Base-by-base conservation (phyloP, 192 early-diverging fungal genomes). In the Podila epicladia region DNA sequence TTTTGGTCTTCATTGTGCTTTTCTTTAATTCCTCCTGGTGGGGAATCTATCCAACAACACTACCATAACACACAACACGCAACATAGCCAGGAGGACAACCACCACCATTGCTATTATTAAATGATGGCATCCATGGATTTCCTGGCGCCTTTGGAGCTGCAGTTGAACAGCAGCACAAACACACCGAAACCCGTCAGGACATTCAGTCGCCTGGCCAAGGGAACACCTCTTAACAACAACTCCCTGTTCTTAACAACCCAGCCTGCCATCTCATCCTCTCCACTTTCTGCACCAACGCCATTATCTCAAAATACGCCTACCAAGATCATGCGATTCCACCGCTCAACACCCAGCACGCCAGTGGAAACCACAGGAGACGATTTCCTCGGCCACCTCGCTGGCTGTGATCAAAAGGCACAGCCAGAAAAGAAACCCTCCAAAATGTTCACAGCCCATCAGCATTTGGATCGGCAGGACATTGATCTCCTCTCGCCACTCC, bases 131-230 rank as follows among this genome's bases (percentile, higher is more conserved):
- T 65, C 71, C 19, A 38, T 58, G 37, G 63, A 59, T 19, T 63
- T 50, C 45, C 58, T 61, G 11, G 63, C 57, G 35, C 55, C 71
- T 8, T 32, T 65, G 5, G n/a, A 50, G 55, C 26, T 66, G 20
- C 32, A 37, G 41, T 49, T 74, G 24, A 22, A 61, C 59, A 53
- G n/a, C 35, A 32, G n/a, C 11, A 31, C 48, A 45, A 35, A 48
- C 29, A 38, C 68, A 28, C 1, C 35, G 35, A 69, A 55, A 5
- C 53, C n/a, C 60, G 19, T 33, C 28, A 31, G 58, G 24, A 73
- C 71, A 4, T 73, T 73, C 31, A 73, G 63, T 65, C 64, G 71
- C 1, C 38, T 73, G 15, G 35, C 64, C 2, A 65, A 53, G 29
- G 24, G 35, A 26, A 11, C 37, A 1, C 61, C 61, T 12, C 17